phyloP scores from a whole-genome alignment of 1,284 basidiomycete genomes.

The Xerocomus amazonicus region DNA sequence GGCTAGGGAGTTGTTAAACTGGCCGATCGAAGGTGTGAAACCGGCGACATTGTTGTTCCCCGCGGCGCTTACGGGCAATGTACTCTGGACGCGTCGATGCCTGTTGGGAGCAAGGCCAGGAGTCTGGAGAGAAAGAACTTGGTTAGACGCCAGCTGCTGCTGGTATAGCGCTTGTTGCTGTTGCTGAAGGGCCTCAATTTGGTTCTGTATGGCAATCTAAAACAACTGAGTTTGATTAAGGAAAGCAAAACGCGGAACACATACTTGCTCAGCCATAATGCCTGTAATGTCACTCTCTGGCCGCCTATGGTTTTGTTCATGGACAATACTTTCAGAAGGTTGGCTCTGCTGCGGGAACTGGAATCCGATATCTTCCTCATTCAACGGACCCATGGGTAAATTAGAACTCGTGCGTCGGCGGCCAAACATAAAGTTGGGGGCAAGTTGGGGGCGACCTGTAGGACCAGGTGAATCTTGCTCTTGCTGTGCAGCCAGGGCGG shows the following conservation, averaged over 20 bases:
- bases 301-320: slow-evolving; percentile 51
- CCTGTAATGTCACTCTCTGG: slow-evolving; percentile 73
- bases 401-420: slow-evolving; percentile 51
- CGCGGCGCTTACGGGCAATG: slow-evolving; percentile 59
- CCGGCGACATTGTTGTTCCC: slow-evolving; percentile 42
- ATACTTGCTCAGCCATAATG: slow-evolving; percentile 88
- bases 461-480: slow-evolving; percentile 68
- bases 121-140: slow-evolving; percentile 67
- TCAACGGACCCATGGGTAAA: slow-evolving; percentile 63
- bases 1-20: slow-evolving; percentile 60
- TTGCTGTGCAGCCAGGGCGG: slow-evolving; percentile 77
- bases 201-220: slow-evolving; percentile 84
- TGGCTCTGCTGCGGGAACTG: slow-evolving; percentile 70
- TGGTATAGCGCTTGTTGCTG: slow-evolving; percentile 86
- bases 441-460: slow-evolving; percentile 82
- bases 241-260: slow-evolving; percentile 6
- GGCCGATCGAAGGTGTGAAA: slow-evolving; percentile 61
- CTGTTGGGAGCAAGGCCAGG: slow-evolving; percentile 63
- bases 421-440: slow-evolving; percentile 87
- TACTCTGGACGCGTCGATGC: slow-evolving; percentile 90
- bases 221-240: slow-evolving; percentile 12
- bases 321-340: slow-evolving; percentile 35
- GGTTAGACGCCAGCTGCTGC: slow-evolving; percentile 78
- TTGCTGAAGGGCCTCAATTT: slow-evolving; percentile 88
- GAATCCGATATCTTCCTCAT: slow-evolving; percentile 74